These are phyloP conservation scores for Chalaropsis ovoidea DNA, from an alignment of 2,329 filamentous ascomycete genomes.

Conservation along the genomic window DNA sequence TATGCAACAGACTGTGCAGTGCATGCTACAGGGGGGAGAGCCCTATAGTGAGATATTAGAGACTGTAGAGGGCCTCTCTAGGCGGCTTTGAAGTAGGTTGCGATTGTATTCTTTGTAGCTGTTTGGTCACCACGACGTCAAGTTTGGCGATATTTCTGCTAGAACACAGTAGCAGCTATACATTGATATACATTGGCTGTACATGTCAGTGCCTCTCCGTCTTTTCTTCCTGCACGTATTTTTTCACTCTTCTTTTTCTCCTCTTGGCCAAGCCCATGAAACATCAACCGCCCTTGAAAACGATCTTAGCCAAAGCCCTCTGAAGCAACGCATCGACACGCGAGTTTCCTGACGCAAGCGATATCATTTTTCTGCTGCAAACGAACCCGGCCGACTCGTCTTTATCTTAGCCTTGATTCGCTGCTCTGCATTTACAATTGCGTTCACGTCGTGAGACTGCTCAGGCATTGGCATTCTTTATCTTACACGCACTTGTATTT, in stretches of 20 bases:
- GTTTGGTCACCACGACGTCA: background rate
- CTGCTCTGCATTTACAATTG: background rate
- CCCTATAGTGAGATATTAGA: background rate
- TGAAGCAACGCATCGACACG: background rate
- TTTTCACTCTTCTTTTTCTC: background rate
- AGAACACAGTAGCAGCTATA: background rate
- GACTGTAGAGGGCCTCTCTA: too few species aligned
- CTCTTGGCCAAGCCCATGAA: conserved; percentile 6
- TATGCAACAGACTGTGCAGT: background rate
- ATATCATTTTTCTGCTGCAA: conserved; percentile 6
- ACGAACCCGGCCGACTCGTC: background rate
- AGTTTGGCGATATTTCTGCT: background rate
- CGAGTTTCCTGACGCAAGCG: conserved; percentile 17
- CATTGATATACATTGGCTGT: conserved; percentile 4
- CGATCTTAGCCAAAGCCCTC: background rate
- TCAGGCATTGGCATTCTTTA: too few species aligned
- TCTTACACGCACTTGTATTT: conserved; percentile 11
- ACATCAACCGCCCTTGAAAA: conserved; percentile 9
- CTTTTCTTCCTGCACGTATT: background rate
- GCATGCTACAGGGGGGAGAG: background rate
- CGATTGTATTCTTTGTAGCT: background rate
- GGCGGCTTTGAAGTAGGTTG: background rate
- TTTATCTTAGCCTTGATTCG: conserved; percentile 4
- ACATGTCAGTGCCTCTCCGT: background rate
- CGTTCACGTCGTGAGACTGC: too few species aligned